Evolutionary conservation across 2,329 filamentous ascomycete genomes (phyloP), one percentile per base, ranked within the genome.

Genomic region (Aspergillus glaucus): DNA sequence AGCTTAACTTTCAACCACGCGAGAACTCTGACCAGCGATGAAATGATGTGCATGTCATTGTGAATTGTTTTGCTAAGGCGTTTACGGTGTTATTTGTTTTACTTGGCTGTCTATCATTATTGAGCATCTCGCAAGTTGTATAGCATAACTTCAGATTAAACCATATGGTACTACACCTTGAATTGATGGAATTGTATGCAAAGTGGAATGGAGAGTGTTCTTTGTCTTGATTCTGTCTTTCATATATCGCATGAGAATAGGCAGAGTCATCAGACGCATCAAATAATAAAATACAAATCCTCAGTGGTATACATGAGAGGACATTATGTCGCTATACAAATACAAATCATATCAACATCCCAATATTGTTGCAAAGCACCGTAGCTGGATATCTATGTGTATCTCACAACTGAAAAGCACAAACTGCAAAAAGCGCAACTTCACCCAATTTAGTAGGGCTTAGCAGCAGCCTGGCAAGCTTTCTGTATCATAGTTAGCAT

Each of bases 381-480:
- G 19, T 32, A 26, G 4, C 26, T 19, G 22, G 22, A 26, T n/a
- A 43, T 30, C 41, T 19, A 26, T 21, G 40, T 30, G 8, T 32
- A 28, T 44, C 15, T 28, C 42, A 44, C 42, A 7, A 26, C 22
- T 8, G 4, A 21, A 44, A 44, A 44, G n/a, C 15, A 30, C 8
- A 17, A 44, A 50, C 22, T 44, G 37, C 32, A 45, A 44, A 46
- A 50, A 15, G 34, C 50, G 43, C 21, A 45, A 12, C 22, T 22
- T 52, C 21, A 15, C 17, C 39, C 10, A 45, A 43, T 47, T 67
- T 82, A 88, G 75, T 88, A 88, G 61, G 76, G 82, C 71, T 77
- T 82, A 48, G 87, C 85, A 60, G 88, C 87, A 56, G 81, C 75
- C 78, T 92, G 87, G 79, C 87, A 92, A 49, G 87, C 86, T 79